Percentiles rank a stretch among this genome's conserved stretches.
phyloP scores from a whole-genome alignment of 495 filamentous ascomycete species.

The Hypoxylon trugodes region DNA sequence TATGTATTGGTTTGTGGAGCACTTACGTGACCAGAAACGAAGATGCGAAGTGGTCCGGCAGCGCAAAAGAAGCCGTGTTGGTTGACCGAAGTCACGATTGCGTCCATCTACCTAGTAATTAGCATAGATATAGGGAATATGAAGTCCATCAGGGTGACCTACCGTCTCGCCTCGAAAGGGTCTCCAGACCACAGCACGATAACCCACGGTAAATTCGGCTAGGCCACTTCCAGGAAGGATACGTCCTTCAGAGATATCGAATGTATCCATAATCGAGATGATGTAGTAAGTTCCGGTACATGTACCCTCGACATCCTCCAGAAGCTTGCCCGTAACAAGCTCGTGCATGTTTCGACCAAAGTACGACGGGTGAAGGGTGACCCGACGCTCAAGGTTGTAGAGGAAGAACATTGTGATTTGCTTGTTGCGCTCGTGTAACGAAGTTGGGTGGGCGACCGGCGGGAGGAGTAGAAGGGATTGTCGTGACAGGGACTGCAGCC shows the following conservation, averaged over 20 bases:
- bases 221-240: constrained; percentile 89
- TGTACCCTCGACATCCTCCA: constrained; percentile 91
- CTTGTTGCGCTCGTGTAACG: constrained; percentile 3
- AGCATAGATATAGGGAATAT: constrained; percentile 16
- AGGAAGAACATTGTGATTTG: constrained; percentile 87
- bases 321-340: constrained; percentile 82
- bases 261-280: constrained; percentile 94
- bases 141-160: constrained; percentile 47
- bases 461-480: background rate
- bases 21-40: constrained; percentile 87
- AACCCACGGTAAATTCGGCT: constrained; percentile 93
- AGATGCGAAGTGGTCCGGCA: constrained; percentile 85
- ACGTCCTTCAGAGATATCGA: constrained; percentile 88
- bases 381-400: constrained; percentile 89
- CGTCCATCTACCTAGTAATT: constrained; percentile 77
- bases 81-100: constrained; percentile 87
- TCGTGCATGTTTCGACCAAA: constrained; percentile 92
- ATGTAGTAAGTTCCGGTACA: constrained; percentile 94
- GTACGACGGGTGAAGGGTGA: constrained; percentile 94
- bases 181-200: constrained; percentile 95
- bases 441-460: too few species aligned
- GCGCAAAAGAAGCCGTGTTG: constrained; percentile 91
- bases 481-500: background rate
- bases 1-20: background rate
- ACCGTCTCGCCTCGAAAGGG: constrained; percentile 97